Evolutionary conservation across 2,329 filamentous ascomycete genomes (phyloP).

Genomic region (Teratosphaeria destructans): DNA sequence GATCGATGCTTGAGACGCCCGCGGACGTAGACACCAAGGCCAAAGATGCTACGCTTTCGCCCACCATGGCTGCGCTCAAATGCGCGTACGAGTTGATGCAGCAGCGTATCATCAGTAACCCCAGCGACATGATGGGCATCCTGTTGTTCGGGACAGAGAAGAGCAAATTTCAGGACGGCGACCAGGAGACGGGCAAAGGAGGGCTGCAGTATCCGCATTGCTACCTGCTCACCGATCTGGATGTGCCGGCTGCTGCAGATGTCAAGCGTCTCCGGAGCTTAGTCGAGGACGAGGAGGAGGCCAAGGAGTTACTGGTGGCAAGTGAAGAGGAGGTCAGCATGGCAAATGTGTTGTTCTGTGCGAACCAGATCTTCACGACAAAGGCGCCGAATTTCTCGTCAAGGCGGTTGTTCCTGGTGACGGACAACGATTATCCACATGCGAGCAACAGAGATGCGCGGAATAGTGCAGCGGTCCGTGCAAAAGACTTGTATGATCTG

Average conservation of each 20-base stretch:
- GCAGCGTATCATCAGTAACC: constrained; percentile 93
- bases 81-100: constrained; percentile 94
- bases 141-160: constrained; percentile 82
- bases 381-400: constrained; percentile 92
- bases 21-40: constrained; percentile 59
- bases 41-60: constrained; percentile 59
- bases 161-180: constrained; percentile 64
- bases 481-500: constrained; percentile 90
- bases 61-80: constrained; percentile 75
- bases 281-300: constrained; percentile 68
- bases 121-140: constrained; percentile 94
- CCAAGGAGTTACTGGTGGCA: constrained; percentile 57
- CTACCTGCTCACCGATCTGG: constrained; percentile 80
- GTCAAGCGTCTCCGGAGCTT: constrained; percentile 69
- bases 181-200: constrained; percentile 42
- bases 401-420: constrained; percentile 86
- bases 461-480: constrained; percentile 70
- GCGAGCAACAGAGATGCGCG: constrained; percentile 59
- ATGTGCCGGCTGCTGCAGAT: constrained; percentile 76
- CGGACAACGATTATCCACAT: constrained; percentile 85
- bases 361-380: constrained; percentile 92
- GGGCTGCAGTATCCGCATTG: constrained; percentile 73
- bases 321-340: constrained; percentile 63
- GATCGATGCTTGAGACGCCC: constrained; percentile 69
- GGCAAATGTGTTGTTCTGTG: constrained; percentile 85